Base-by-base conservation (phyloP, 805 yeast species). In the Wickerhamiella brachini region DNA sequence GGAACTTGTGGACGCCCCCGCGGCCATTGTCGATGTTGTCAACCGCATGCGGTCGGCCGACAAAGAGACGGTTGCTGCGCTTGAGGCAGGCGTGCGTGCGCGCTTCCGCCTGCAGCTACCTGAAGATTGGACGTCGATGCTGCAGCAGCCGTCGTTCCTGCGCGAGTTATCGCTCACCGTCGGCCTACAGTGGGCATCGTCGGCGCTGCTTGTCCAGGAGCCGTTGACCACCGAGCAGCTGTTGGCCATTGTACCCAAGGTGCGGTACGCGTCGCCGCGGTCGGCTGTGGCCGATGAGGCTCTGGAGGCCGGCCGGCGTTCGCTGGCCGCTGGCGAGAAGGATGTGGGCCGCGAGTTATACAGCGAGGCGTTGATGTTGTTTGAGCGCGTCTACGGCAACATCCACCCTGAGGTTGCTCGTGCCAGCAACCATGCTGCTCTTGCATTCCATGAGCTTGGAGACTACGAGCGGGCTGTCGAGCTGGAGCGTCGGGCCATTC, bases 311-410 rank as follows among this genome's bases (percentile, higher is more conserved):
- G 72, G 71, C 18, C 58, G 67, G 10, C 45, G 53, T 10, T 63
- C 54, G 23, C 52, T 49, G 54, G 42, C 49, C 1, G 15, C 34
- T 22, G 51, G 42, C 10, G 50, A 45, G 26, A 39, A 44, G 21
- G 44, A 24, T 10, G 49, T 77, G 24, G 95, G 89, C 10, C 62
- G 81, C 52, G 72, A 76, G 34, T 73, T 85, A 49, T 68, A 89
- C 57, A 67, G 73, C 29, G 95, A 90, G 65, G 73, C 93, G 26
- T 69, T 85, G 37, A 68, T 82, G 8, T 73, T 87, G 50, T 78
- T 79, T 56, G 95, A 88, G 64, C 95, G 87, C 62, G 79, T 86
- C 29, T 85, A 85, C 59, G 96, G 97, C 29, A 64, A 74, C 24
- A 75, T 90, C 29, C 93, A 89, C 61, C 76, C 83, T 8, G 87